These are phyloP conservation scores for Aspergillus diversus DNA, from an alignment of 495 filamentous ascomycete genomes.

Conservation along the genomic window DNA sequence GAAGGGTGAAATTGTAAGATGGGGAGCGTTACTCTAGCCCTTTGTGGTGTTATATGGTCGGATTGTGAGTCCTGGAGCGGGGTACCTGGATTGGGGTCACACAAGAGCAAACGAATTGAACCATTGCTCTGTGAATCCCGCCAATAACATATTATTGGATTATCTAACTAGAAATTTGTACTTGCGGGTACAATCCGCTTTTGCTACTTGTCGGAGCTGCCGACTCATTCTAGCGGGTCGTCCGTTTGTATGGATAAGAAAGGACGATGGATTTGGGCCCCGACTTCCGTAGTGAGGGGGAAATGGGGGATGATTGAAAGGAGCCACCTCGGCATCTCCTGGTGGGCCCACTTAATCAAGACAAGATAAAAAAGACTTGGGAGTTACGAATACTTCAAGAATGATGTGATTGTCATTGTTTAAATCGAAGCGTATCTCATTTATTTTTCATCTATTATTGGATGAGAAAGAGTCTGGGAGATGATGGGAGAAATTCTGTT, in stretches of 20 bases:
- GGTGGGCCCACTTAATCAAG: background rate
- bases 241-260: background rate
- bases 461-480: background rate
- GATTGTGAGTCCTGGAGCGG: background rate
- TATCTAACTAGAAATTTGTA: background rate
- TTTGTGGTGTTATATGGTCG: background rate
- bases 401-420: background rate
- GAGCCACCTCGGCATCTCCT: background rate
- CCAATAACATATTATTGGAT: background rate
- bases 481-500: background rate
- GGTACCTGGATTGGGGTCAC: conserved; percentile 1
- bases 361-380: background rate
- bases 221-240: conserved; percentile 2
- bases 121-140: background rate
- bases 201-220: conserved; percentile 3
- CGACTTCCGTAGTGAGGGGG: background rate
- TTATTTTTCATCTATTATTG: background rate
- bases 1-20: background rate
- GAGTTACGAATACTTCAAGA: background rate
- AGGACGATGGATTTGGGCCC: background rate
- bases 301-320: background rate
- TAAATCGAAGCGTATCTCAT: background rate
- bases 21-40: background rate
- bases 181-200: background rate
- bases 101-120: background rate